These are phyloP conservation scores for Globisporangium sylvaticum DNA, from an alignment of 352 stramenopile species.

Conservation along the genomic window DNA sequence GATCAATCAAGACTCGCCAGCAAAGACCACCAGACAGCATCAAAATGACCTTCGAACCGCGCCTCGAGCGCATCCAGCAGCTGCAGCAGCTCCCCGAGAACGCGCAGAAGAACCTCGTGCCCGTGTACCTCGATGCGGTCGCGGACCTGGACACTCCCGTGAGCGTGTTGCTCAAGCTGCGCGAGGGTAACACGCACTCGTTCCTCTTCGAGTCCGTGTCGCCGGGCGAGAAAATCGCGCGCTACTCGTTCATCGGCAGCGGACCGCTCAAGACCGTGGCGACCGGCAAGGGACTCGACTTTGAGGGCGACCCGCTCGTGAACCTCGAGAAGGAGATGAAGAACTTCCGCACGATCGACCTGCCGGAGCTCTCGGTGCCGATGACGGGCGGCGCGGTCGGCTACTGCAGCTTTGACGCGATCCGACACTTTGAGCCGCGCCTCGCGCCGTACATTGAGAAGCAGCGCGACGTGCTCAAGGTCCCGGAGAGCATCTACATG, in stretches of 20 bases:
- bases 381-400: constrained; percentile 86
- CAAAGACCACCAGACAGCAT: constrained; percentile 1
- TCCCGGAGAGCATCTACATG: constrained; percentile 90
- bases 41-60: constrained; percentile 54
- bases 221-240: constrained; percentile 82
- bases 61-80: constrained; percentile 57
- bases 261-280: constrained; percentile 72
- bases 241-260: constrained; percentile 88
- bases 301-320: constrained; percentile 65
- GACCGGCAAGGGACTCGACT: constrained; percentile 55
- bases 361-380: constrained; percentile 74
- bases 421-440: constrained; percentile 86
- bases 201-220: constrained; percentile 87
- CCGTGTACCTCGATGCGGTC: constrained; percentile 80
- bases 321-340: constrained; percentile 83
- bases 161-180: constrained; percentile 86
- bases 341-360: constrained; percentile 53
- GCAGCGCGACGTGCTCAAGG: constrained; percentile 74
- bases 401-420: constrained; percentile 87
- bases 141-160: constrained; percentile 87
- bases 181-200: constrained; percentile 68
- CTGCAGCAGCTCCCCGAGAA: constrained; percentile 54
- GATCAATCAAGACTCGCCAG: not conserved
- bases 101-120: constrained; percentile 80
- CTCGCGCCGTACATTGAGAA: constrained; percentile 71